Evolutionary conservation across 2,329 filamentous ascomycete genomes (phyloP), one percentile per base, ranked within the genome.

Genomic region (Epichloe amarillans): DNA sequence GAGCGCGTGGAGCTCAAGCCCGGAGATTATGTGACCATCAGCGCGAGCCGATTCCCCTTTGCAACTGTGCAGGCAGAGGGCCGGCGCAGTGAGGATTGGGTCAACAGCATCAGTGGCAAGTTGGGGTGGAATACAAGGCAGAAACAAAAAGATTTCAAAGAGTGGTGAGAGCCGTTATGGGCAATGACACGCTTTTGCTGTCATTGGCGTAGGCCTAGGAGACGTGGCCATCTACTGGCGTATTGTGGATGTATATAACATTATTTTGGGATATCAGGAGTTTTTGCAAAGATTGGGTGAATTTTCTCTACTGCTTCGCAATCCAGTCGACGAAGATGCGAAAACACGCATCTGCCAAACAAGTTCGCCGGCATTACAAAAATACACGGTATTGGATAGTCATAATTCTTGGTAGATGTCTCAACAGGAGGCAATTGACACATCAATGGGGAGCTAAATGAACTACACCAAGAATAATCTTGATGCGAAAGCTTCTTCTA

Each of bases 1-100:
- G 88, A 96, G 72, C 81, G 89, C 69, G 70, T 87, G n/a, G 86
- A 93, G 69, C 73, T 93, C 38, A 66, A 70, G 46, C 84, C 86
- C 0, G 87, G 87, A 15, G 87, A 93, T 67, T 93, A 93, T 63
- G 86, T 91, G 5, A 91, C 86, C 2, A 84, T 93, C 54, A 88
- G 84, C 57, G 87, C 87, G 2, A 87, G 83, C 57, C 71, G 87
- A 40, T 91, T 85, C 61, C 87, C 87, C 0, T 93, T 91, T 66
- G 86, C 87, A 0, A 82, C 79, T 51, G 86, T 91, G 11, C 76
- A 88, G 67, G 78, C 82, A 0, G 74, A 83, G 51, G 83, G 84
- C 2, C 68, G 82, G 35, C 73, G 80, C 50, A 82, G 80, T 58
- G 85, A 88, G 68, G 86, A 89, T 63, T 90, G 86, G 86, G 79